Evolutionary conservation across 257 asterid species (phyloP).

Genomic region (Solanum raphanifolium): DNA sequence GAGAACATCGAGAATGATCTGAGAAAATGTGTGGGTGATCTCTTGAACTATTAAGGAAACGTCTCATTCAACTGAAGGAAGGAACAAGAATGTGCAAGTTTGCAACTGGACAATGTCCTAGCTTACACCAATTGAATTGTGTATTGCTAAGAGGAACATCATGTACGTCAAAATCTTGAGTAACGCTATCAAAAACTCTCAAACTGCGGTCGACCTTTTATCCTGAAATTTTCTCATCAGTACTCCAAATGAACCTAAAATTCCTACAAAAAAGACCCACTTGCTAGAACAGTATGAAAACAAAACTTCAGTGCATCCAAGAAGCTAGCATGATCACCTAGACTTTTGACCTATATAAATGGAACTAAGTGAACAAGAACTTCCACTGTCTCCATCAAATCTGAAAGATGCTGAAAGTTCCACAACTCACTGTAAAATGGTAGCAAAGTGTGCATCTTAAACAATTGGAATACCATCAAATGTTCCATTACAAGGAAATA

Average conservation of each 20-base stretch:
- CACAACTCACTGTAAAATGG: not conserved
- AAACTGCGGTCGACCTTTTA: not conserved
- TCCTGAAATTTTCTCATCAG: not conserved
- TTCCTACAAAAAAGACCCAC: not conserved
- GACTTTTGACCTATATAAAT: not conserved
- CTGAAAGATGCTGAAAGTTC: not conserved
- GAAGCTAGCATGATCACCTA: not conserved
- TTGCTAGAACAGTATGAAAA: not conserved
- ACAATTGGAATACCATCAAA: not conserved
- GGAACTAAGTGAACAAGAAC: not conserved
- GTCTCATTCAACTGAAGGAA: not conserved
- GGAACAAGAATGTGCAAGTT: not conserved
- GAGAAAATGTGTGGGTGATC: not conserved
- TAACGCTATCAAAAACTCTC: not conserved
- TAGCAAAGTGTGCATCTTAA: not conserved
- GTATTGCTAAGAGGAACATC: not conserved
- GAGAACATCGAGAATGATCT: not conserved
- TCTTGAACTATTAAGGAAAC: not conserved
- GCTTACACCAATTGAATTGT: not conserved
- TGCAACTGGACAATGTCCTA: not conserved
- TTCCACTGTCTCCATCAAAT: not conserved
- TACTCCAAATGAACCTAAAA: not conserved
- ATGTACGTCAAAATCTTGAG: not conserved
- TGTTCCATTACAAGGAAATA: not conserved
- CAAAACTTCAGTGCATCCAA: not conserved